Conservation (phyloP, 306 rosid genomes). For the Arachis hypogaea region DNA sequence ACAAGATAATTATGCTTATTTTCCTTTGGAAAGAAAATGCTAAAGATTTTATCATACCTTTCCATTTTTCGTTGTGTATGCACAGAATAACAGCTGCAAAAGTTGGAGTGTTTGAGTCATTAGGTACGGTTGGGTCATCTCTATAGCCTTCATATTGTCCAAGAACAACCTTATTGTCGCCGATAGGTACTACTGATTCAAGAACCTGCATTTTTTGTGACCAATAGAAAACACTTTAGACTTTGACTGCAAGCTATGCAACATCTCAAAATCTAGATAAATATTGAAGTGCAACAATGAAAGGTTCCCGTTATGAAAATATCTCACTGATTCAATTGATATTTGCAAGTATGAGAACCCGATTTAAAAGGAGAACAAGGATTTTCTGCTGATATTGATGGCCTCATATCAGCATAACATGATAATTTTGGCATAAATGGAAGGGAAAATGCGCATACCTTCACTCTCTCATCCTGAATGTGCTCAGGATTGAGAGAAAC, state of each 20-base stretch:
- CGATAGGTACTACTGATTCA: constrained; percentile 77
- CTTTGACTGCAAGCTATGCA: constrained; percentile 3
- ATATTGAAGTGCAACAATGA: constrained; percentile 12
- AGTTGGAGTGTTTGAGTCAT: constrained; percentile 85
- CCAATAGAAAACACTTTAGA: constrained; percentile 20
- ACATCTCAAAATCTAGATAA: constrained; percentile 19
- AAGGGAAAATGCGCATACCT: constrained; percentile 50
- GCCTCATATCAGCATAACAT: background rate
- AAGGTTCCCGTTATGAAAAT: background rate
- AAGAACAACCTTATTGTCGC: constrained; percentile 80
- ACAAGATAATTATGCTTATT: background rate
- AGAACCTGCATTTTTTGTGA: constrained; percentile 64
- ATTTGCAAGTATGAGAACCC: background rate
- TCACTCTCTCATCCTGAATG: constrained; percentile 90
- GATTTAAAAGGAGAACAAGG: constrained; percentile 3
- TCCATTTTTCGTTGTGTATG: constrained; percentile 93
- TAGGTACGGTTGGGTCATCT: constrained; percentile 89
- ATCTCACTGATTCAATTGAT: background rate
- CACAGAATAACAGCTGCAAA: constrained; percentile 80
- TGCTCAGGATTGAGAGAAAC: constrained; percentile 88
- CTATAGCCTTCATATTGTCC: constrained; percentile 90
- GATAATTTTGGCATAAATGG: background rate
- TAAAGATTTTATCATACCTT: constrained; percentile 48
- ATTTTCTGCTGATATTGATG: background rate
- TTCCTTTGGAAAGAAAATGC: background rate